These are phyloP conservation scores for Aspergillus pseudonomiae DNA, from an alignment of 2,329 filamentous ascomycete species.

Conservation along the genomic window DNA sequence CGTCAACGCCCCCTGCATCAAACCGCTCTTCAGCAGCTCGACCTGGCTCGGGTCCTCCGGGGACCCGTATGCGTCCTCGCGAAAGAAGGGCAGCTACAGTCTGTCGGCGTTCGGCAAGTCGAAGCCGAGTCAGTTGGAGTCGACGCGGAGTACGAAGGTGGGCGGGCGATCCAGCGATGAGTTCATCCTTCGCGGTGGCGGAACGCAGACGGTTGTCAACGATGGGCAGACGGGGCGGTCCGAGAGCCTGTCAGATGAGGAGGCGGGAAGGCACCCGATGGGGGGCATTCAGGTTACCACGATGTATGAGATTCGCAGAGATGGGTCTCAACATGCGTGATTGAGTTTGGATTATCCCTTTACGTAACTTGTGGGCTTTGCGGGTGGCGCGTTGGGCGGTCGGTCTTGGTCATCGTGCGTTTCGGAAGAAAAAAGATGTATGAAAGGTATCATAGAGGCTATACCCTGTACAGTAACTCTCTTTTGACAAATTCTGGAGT, in stretches of 20 bases:
- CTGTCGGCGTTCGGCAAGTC: slow-evolving; percentile 13
- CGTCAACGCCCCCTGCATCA: slow-evolving; percentile 48
- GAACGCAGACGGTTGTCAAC: neutral
- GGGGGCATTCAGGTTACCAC: slow-evolving; percentile 25
- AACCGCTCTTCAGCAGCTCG: slow-evolving; percentile 41
- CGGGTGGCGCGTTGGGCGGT: neutral
- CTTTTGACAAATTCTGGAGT: neutral
- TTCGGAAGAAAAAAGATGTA: neutral
- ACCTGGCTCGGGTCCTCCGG: slow-evolving; percentile 19
- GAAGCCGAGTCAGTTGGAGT: slow-evolving; percentile 11
- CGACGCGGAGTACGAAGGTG: neutral
- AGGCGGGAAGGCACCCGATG: slow-evolving; percentile 13
- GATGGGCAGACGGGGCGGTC: slow-evolving; percentile 9
- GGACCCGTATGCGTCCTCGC: slow-evolving; percentile 7
- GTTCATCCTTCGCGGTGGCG: slow-evolving; percentile 12
- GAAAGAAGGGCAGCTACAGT: slow-evolving; percentile 11
- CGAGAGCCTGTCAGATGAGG: slow-evolving; percentile 13
- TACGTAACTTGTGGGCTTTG: too few species aligned
- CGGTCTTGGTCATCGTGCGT: neutral
- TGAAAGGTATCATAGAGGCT: neutral
- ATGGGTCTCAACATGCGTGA: neutral
- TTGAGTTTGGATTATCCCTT: neutral
- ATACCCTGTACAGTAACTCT: neutral
- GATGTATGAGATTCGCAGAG: slow-evolving; percentile 21
- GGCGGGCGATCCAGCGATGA: slow-evolving; percentile 15